Evolutionary conservation across 441 rosid genomes (phyloP).

Genomic region (Arabidopsis lyrata): DNA sequence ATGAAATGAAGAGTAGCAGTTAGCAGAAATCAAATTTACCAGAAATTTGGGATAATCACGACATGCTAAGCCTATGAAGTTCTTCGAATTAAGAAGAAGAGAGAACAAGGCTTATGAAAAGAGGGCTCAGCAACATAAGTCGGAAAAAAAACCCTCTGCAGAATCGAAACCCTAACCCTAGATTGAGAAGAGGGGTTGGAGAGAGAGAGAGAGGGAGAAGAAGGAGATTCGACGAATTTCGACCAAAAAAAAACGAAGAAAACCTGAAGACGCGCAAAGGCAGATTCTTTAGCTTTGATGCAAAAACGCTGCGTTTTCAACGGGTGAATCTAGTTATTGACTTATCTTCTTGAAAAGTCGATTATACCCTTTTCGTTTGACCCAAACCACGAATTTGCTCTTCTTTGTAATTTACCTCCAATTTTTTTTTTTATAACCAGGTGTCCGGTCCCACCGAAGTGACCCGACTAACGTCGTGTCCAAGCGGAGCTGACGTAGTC

Average conservation of each 20-base stretch:
- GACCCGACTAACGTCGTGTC: no score
- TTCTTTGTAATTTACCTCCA: background rate
- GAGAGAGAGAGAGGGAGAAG: conserved; percentile 24
- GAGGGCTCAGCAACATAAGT: conserved; percentile 33
- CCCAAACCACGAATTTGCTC: background rate
- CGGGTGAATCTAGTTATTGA: conserved; percentile 22
- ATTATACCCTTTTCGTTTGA: conserved; percentile 17
- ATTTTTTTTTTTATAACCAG: no score
- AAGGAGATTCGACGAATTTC: conserved; percentile 30
- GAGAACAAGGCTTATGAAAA: conserved; percentile 27
- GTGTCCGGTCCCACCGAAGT: no score
- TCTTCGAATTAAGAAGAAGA: conserved; percentile 35
- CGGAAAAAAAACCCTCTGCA: background rate
- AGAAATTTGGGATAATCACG: conserved; percentile 49
- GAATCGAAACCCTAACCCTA: conserved; percentile 65
- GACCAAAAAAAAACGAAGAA: conserved; percentile 18
- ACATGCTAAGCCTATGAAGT: conserved; percentile 52
- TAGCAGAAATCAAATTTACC: conserved; percentile 45
- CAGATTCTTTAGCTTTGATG: conserved; percentile 33
- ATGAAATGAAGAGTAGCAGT: background rate
- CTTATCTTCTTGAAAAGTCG: conserved; percentile 16
- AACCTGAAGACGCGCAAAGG: conserved; percentile 34
- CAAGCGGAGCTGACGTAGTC: no score
- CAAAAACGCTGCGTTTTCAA: conserved; percentile 40
- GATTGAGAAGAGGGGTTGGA: conserved; percentile 3